phyloP scores from a whole-genome alignment of 2,329 filamentous ascomycete species.

The Cytospora mali region DNA sequence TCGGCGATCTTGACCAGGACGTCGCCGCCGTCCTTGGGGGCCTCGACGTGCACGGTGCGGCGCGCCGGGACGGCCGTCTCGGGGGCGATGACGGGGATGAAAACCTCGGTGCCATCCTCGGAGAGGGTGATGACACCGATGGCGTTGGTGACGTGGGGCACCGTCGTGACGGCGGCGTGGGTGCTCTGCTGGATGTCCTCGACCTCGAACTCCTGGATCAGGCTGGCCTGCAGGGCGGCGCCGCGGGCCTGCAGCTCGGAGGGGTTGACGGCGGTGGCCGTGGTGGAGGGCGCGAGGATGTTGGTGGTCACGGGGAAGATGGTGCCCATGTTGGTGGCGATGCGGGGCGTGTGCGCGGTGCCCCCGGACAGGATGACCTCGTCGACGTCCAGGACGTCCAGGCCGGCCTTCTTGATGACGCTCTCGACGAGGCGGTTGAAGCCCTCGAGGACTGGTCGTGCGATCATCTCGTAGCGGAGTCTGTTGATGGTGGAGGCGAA shows the following conservation, averaged over 20 bases:
- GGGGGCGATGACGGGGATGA: slow-evolving; percentile 78
- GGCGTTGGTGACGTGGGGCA: slow-evolving; percentile 85
- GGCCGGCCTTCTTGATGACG: slow-evolving; percentile 85
- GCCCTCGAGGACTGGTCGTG: slow-evolving; percentile 81
- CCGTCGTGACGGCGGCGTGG: slow-evolving; percentile 91
- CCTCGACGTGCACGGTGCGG: slow-evolving; percentile 76
- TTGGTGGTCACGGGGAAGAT: slow-evolving; percentile 81
- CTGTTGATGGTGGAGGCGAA: slow-evolving; percentile 92
- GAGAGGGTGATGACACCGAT: slow-evolving; percentile 79
- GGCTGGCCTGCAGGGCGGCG: slow-evolving; percentile 90
- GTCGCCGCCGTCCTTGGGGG: slow-evolving; percentile 80
- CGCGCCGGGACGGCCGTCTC: slow-evolving; percentile 91
- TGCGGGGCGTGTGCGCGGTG: slow-evolving; percentile 89
- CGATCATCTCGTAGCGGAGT: slow-evolving; percentile 87
- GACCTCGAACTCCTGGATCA: slow-evolving; percentile 92
- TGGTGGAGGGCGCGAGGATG: slow-evolving; percentile 83
- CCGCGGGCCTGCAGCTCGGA: slow-evolving; percentile 87
- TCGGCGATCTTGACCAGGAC: slow-evolving; percentile 88
- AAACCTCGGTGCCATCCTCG: slow-evolving; percentile 62
- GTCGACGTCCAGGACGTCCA: slow-evolving; percentile 91
- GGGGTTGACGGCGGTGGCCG: slow-evolving; percentile 80
- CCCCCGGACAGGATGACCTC: slow-evolving; percentile 94
- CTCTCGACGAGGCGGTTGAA: slow-evolving; percentile 85
- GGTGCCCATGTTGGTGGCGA: slow-evolving; percentile 75
- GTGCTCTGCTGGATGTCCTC: slow-evolving; percentile 95